Conservation (phyloP, 768 basidiomycete species). For the Agaricus sinodeliciosus region DNA sequence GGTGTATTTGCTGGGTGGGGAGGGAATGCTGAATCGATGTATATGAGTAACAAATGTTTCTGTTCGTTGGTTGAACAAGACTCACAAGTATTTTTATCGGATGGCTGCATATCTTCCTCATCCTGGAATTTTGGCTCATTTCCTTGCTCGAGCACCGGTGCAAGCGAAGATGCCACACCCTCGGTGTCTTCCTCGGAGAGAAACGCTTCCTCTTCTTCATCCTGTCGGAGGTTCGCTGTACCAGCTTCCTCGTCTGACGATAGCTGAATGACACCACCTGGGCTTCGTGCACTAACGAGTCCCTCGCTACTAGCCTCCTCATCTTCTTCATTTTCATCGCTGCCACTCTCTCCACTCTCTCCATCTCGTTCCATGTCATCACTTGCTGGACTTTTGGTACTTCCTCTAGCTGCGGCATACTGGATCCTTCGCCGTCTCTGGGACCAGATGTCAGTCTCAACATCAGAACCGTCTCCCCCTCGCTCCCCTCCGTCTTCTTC, state of each 20-base stretch:
- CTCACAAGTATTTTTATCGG: constrained; percentile 26
- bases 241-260: constrained; percentile 4
- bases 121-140: constrained; percentile 10
- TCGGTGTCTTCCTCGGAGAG: constrained; percentile 17
- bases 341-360: constrained; percentile 7
- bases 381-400: not conserved
- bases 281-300: constrained; percentile 12
- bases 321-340: constrained; percentile 18
- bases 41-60: constrained; percentile 3
- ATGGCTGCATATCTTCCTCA: constrained; percentile 24
- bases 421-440: not conserved
- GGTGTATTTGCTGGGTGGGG: constrained; percentile 11
- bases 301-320: constrained; percentile 14
- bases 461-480: constrained; percentile 16
- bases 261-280: not conserved
- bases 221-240: constrained; percentile 1
- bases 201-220: constrained; percentile 17
- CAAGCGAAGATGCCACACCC: constrained; percentile 7
- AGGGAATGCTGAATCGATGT: constrained; percentile 18
- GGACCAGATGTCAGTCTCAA: not conserved
- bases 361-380: not conserved
- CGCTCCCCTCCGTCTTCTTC: constrained; percentile 15
- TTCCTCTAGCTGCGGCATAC: not conserved
- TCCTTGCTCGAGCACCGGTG: constrained; percentile 8
- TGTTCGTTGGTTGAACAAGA: not conserved